Conservation (phyloP, 2,329 filamentous ascomycete species). For the Exophiala aquamarina region DNA sequence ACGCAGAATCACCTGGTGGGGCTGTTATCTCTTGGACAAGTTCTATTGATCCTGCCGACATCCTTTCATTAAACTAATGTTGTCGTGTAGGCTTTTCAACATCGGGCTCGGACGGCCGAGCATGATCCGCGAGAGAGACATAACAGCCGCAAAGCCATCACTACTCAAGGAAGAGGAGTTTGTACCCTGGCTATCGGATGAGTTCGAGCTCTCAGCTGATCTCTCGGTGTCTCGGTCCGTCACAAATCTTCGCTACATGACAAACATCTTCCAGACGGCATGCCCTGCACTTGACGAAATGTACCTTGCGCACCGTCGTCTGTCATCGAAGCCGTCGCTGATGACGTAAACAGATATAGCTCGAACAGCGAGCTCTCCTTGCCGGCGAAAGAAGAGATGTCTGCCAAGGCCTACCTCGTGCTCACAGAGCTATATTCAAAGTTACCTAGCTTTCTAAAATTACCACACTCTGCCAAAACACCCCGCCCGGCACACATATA, state of each 20-base stretch:
- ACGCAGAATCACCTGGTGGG: constrained; percentile 1
- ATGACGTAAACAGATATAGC: constrained; percentile 1
- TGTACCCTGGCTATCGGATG: constrained; percentile 1
- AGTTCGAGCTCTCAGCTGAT: background rate
- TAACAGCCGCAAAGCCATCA: constrained; percentile 1
- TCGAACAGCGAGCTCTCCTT: constrained; percentile 1
- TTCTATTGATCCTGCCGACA: background rate
- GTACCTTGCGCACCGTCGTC: background rate
- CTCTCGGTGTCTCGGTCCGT: background rate
- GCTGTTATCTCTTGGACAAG: constrained; percentile 1
- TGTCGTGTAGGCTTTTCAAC: background rate
- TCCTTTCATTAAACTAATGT: no score
- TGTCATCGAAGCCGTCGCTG: background rate
- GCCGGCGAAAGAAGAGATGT: background rate
- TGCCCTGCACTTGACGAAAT: constrained; percentile 1
- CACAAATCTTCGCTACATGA: constrained; percentile 3
- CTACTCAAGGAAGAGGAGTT: constrained; percentile 1
- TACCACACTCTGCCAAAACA: constrained; percentile 1
- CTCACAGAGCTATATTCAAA: constrained; percentile 1
- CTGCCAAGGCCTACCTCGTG: constrained; percentile 1
- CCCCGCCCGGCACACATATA: constrained; percentile 1
- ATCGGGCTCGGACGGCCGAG: background rate
- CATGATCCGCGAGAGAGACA: background rate
- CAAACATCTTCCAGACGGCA: background rate
- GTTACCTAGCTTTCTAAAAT: background rate